Evolutionary conservation across 2,329 filamentous ascomycete species (phyloP).

Genomic region (Botrytis byssoidea): DNA sequence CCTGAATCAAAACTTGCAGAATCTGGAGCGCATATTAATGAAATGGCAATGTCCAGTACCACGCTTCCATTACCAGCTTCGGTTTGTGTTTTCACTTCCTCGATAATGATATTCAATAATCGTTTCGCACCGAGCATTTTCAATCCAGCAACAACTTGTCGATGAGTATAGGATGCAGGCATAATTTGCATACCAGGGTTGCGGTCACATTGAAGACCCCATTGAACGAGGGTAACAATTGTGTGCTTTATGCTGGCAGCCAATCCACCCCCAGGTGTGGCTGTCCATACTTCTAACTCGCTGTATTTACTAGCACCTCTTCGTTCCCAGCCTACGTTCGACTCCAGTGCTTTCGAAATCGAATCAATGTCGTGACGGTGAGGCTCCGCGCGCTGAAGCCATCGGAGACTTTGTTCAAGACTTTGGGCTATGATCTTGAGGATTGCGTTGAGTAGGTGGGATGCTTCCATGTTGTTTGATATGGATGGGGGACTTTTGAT

Average conservation of each 20-base stretch:
- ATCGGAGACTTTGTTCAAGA: slow-evolving; percentile 64
- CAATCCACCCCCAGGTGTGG: slow-evolving; percentile 55
- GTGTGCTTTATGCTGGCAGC: slow-evolving; percentile 57
- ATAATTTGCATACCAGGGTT: slow-evolving; percentile 54
- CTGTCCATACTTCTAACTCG: slow-evolving; percentile 68
- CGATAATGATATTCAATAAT: slow-evolving; percentile 60
- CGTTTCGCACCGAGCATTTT: slow-evolving; percentile 61
- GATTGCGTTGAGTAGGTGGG: slow-evolving; percentile 67
- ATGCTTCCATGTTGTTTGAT: slow-evolving; percentile 60
- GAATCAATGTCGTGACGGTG: slow-evolving; percentile 68
- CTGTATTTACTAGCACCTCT: slow-evolving; percentile 61
- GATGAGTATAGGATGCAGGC: slow-evolving; percentile 69
- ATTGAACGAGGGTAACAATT: slow-evolving; percentile 62
- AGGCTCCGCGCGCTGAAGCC: slow-evolving; percentile 65
- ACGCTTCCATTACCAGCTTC: slow-evolving; percentile 58
- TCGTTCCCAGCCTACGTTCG: slow-evolving; percentile 57
- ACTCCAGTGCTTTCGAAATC: slow-evolving; percentile 62
- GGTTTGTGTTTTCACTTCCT: slow-evolving; percentile 64
- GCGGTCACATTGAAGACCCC: slow-evolving; percentile 49
- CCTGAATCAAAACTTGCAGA: slow-evolving; percentile 37
- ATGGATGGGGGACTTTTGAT: slow-evolving; percentile 64
- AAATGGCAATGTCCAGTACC: slow-evolving; percentile 67
- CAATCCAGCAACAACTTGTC: slow-evolving; percentile 61
- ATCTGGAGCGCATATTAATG: slow-evolving; percentile 68
- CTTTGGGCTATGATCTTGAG: slow-evolving; percentile 69